These are phyloP conservation scores for Corylus avellana DNA, from an alignment of 306 rosid species.

Conservation along the genomic window DNA sequence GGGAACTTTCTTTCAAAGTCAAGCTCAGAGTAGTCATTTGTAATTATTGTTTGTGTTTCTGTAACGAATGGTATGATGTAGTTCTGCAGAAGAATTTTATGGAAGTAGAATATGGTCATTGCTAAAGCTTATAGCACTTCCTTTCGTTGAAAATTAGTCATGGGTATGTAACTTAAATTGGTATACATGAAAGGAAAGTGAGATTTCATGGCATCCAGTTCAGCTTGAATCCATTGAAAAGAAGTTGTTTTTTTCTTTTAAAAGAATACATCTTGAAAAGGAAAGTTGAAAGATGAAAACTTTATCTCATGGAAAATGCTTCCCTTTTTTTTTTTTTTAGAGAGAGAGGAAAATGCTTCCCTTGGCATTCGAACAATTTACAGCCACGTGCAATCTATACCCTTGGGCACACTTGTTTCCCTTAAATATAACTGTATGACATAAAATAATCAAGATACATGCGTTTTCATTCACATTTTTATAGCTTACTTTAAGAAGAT, in stretches of 20 bases:
- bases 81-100: slow-evolving; percentile 8
- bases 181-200: background rate
- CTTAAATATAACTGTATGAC: background rate
- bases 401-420: background rate
- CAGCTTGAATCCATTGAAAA: background rate
- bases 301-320: slow-evolving; percentile 1
- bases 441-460: background rate
- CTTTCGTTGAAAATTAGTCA: background rate
- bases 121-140: background rate
- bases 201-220: background rate
- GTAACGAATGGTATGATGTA: background rate
- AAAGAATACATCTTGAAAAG: background rate
- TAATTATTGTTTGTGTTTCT: background rate
- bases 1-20: slow-evolving; percentile 1
- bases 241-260: background rate
- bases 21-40: background rate
- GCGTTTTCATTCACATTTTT: background rate
- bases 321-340: background rate
- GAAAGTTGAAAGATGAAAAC: slow-evolving; percentile 2
- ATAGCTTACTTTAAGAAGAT: background rate
- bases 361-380: background rate
- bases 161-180: background rate
- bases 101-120: background rate
- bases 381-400: background rate
- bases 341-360: background rate